Conservation (phyloP, 2,329 filamentous ascomycete genomes). For the Monilinia fructigena region DNA sequence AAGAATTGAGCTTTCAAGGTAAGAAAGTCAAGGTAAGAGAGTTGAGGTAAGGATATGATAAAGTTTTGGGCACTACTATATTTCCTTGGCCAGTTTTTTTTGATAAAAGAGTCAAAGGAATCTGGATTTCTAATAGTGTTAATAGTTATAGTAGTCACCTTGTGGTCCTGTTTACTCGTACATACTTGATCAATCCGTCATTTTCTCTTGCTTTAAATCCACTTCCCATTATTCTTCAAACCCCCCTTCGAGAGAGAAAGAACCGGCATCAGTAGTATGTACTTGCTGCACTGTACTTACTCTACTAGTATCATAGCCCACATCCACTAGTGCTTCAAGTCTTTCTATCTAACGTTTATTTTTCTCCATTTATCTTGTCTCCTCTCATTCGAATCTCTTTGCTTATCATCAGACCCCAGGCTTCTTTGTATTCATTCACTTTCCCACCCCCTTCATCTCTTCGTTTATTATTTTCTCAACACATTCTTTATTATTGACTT, state of each 20-base stretch:
- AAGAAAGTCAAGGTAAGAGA: not conserved
- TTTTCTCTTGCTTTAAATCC: constrained; percentile 11
- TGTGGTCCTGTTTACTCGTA: not conserved
- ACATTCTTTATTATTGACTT: constrained; percentile 16
- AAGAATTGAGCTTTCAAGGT: not conserved
- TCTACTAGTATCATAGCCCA: not conserved
- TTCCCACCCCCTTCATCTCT: not conserved
- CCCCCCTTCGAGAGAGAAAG: constrained; percentile 1
- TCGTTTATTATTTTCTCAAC: constrained; percentile 10
- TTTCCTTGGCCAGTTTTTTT: not conserved
- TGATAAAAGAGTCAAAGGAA: not conserved
- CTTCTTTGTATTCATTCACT: constrained; percentile 9
- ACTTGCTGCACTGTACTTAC: not conserved
- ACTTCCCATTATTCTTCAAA: constrained; percentile 7
- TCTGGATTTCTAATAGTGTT: not conserved
- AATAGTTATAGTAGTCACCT: too few species aligned
- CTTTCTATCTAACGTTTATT: constrained; percentile 7
- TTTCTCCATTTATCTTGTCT: constrained; percentile 13
- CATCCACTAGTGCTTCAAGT: not conserved
- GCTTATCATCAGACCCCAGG: not conserved
- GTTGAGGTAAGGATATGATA: not conserved
- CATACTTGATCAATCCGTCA: not conserved
- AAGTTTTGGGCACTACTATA: constrained; percentile 12
- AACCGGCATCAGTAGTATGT: constrained; percentile 6
- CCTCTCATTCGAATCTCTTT: not conserved